phyloP scores from a whole-genome alignment of 1,139 yeast genomes.

The Geotrichum australiense region DNA sequence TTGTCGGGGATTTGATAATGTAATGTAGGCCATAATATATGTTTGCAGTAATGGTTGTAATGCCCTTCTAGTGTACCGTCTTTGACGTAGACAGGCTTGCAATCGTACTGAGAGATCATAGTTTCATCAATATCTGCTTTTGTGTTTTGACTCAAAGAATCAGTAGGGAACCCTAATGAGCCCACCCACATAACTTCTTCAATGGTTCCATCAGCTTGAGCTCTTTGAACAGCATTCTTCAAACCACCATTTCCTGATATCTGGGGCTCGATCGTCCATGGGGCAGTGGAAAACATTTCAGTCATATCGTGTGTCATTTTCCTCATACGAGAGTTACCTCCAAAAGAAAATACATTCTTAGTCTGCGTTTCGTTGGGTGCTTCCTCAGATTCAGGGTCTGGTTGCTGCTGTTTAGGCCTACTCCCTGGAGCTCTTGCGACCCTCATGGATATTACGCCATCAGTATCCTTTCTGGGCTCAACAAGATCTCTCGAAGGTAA shows the following conservation, averaged over 20 bases:
- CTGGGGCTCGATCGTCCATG: constrained; percentile 66
- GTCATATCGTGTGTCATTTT: constrained; percentile 14
- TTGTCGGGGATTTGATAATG: constrained; percentile 96
- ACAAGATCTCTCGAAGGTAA: constrained; percentile 22
- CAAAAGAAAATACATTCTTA: background rate
- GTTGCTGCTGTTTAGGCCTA: background rate
- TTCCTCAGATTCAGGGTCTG: background rate
- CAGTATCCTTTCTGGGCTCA: constrained; percentile 18
- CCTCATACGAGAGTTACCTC: constrained; percentile 4
- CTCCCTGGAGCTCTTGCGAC: constrained; percentile 10
- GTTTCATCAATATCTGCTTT: constrained; percentile 39
- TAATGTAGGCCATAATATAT: constrained; percentile 92
- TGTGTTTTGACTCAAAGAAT: constrained; percentile 49
- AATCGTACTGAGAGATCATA: constrained; percentile 41
- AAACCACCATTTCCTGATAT: constrained; percentile 86
- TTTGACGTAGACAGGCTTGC: constrained; percentile 63
- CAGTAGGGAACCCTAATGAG: constrained; percentile 84
- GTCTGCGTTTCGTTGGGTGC: background rate
- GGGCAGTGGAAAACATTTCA: constrained; percentile 56
- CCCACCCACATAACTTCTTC: constrained; percentile 72
- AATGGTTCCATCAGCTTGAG: constrained; percentile 43
- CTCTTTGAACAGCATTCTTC: constrained; percentile 71
- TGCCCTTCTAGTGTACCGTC: constrained; percentile 85
- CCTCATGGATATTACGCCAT: constrained; percentile 19
- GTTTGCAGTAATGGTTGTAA: constrained; percentile 84